A percentile compares a stretch with the other conserved stretches of the same genome.
Conservation (phyloP, 1,139 yeast genomes). For the Blastobotrys arbuscula region DNA sequence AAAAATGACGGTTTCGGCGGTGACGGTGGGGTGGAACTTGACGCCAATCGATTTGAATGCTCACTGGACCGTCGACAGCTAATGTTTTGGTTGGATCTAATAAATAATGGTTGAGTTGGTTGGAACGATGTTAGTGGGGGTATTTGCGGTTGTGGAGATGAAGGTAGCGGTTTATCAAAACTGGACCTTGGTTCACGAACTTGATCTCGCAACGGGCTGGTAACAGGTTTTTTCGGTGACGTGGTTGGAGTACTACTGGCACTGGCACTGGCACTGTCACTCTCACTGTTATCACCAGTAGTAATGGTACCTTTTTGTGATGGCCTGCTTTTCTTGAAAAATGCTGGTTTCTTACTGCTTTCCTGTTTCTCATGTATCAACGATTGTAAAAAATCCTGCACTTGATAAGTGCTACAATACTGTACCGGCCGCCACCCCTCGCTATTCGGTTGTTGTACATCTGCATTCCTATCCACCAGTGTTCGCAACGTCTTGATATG, state of each 20-base stretch:
- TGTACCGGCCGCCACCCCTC: slow-evolving; percentile 65
- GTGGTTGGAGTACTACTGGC: background rate
- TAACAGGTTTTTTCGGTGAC: slow-evolving; percentile 3
- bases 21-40: background rate
- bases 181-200: background rate
- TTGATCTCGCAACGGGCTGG: background rate
- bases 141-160: slow-evolving; percentile 8
- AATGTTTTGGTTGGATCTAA: slow-evolving; percentile 1
- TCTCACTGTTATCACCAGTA: background rate
- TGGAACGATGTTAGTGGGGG: background rate
- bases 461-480: slow-evolving; percentile 49
- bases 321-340: slow-evolving; percentile 14
- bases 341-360: slow-evolving; percentile 15
- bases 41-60: background rate
- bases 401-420: slow-evolving; percentile 34
- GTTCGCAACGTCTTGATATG: slow-evolving; percentile 57
- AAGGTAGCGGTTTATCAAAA: slow-evolving; percentile 7
- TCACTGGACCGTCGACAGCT: background rate
- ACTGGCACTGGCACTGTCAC: background rate
- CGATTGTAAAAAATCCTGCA: slow-evolving; percentile 34
- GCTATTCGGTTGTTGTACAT: slow-evolving; percentile 46
- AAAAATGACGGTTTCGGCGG: background rate
- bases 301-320: background rate
- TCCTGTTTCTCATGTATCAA: slow-evolving; percentile 26
- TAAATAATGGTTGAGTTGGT: background rate